A percentile compares a stretch with the other conserved stretches of the same genome.
Conservation (phyloP, 2,329 filamentous ascomycete species). For the Annulohypoxylon truncatum region DNA sequence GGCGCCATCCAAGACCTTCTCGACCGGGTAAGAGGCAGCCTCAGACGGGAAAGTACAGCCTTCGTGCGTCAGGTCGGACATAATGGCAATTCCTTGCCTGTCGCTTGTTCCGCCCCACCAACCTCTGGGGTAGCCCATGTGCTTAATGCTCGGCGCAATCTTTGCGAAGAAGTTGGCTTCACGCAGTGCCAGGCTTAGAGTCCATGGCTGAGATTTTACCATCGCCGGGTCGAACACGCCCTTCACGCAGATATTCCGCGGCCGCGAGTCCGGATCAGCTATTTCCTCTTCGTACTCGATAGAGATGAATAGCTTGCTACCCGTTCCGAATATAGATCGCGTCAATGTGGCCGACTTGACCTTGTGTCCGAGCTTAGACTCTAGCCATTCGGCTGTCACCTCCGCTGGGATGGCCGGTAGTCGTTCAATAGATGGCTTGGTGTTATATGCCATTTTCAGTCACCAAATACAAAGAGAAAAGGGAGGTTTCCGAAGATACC, state of each 20-base stretch:
- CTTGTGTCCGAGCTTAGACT: constrained; percentile 44
- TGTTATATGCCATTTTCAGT: constrained; percentile 4
- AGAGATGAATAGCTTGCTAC: constrained; percentile 47
- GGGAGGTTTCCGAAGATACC: background rate
- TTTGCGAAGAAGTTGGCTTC: constrained; percentile 54
- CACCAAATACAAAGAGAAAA: too few relatives aligned
- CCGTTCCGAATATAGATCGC: constrained; percentile 44
- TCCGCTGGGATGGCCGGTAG: constrained; percentile 45
- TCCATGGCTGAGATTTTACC: constrained; percentile 50
- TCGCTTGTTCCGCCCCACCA: constrained; percentile 54
- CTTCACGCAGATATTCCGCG: constrained; percentile 52
- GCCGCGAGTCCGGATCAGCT: constrained; percentile 26
- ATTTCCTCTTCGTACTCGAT: constrained; percentile 40
- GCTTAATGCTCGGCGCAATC: constrained; percentile 50
- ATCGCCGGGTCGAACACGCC: constrained; percentile 54
- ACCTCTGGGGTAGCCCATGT: constrained; percentile 51
- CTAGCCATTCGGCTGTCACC: constrained; percentile 46
- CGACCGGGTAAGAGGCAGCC: constrained; percentile 48
- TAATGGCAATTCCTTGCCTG: constrained; percentile 54
- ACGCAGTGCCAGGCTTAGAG: constrained; percentile 48
- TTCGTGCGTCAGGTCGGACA: constrained; percentile 51
- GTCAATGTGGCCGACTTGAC: constrained; percentile 43
- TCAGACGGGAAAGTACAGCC: constrained; percentile 52
- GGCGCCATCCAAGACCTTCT: constrained; percentile 52
- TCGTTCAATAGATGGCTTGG: constrained; percentile 11